Evolutionary conservation across 768 basidiomycete species (phyloP).

Genomic region (Collybia nuda): DNA sequence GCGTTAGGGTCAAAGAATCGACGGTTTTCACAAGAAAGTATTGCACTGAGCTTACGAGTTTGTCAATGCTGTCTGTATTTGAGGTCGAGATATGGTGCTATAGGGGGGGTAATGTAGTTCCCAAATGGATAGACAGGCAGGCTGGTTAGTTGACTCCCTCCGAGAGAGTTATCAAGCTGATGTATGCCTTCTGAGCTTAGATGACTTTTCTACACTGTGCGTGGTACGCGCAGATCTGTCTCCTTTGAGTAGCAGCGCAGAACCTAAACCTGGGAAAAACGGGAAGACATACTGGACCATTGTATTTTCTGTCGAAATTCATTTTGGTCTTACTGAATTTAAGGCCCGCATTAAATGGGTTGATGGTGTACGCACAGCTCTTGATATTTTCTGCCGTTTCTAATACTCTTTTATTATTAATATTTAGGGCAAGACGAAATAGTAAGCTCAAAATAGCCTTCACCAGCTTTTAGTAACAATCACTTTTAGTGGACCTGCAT

Average conservation of each 20-base stretch:
- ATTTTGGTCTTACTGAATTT: slow-evolving; percentile 82
- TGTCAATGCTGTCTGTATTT: slow-evolving; percentile 75
- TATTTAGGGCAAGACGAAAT: slow-evolving; percentile 67
- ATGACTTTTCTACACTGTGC: slow-evolving; percentile 75
- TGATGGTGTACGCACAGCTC: slow-evolving; percentile 57
- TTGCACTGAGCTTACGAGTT: slow-evolving; percentile 76
- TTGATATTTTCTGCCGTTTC: background rate
- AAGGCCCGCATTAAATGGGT: slow-evolving; percentile 81
- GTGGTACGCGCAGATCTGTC: slow-evolving; percentile 79
- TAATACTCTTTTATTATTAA: slow-evolving; percentile 2
- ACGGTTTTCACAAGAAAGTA: slow-evolving; percentile 82
- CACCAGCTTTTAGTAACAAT: too few relatives aligned
- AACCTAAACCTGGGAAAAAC: slow-evolving; percentile 59
- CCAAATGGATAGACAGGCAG: slow-evolving; percentile 72
- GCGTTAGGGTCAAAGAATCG: slow-evolving; percentile 77
- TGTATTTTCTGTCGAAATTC: slow-evolving; percentile 81
- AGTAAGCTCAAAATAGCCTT: slow-evolving; percentile 43
- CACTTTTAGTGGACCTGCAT: slow-evolving; percentile 65
- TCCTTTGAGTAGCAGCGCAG: slow-evolving; percentile 67
- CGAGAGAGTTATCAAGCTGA: background rate
- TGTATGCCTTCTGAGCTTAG: slow-evolving; percentile 25
- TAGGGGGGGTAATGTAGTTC: slow-evolving; percentile 68
- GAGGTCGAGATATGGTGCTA: slow-evolving; percentile 87
- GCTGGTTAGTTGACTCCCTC: slow-evolving; percentile 37
- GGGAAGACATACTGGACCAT: slow-evolving; percentile 83